phyloP scores from a whole-genome alignment of 108 stramenopile species.

The Schizochytrium sp. region DNA sequence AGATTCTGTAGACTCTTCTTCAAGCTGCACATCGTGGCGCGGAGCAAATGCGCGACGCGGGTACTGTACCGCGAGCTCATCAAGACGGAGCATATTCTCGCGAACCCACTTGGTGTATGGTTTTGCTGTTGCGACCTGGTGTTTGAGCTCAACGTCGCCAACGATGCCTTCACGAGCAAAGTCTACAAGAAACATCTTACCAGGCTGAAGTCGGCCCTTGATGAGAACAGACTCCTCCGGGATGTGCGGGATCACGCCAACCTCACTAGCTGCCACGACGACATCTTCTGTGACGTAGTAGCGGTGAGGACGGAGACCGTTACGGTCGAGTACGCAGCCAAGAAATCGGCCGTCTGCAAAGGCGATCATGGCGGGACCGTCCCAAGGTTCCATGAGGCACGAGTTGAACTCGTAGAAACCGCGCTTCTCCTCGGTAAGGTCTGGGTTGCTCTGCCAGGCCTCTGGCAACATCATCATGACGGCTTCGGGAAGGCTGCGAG shows the following conservation, averaged over 20 bases:
- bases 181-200: constrained; percentile 98
- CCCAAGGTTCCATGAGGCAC: constrained; percentile 99
- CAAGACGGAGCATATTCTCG: constrained; percentile 55
- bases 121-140: constrained; percentile 83
- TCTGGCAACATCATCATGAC: constrained; percentile 97
- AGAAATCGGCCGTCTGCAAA: constrained; percentile 95
- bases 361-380: constrained; percentile 98
- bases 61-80: constrained; percentile 23
- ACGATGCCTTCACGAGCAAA: constrained; percentile 91
- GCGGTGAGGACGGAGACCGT: constrained; percentile 92
- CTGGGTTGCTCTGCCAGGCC: constrained; percentile 91
- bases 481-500: constrained; percentile 87
- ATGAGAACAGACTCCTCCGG: constrained; percentile 85
- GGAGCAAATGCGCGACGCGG: constrained; percentile 55
- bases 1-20: constrained; percentile 24
- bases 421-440: constrained; percentile 89
- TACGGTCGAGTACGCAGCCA: constrained; percentile 92
- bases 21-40: constrained; percentile 74
- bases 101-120: constrained; percentile 89
- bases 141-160: constrained; percentile 95
- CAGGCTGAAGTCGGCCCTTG: constrained; percentile 95
- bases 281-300: constrained; percentile 96
- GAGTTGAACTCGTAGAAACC: constrained; percentile 98
- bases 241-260: constrained; percentile 85
- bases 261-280: constrained; percentile 92